These are phyloP conservation scores for Brettanomyces nanus DNA, from an alignment of 805 yeast genomes.

Conservation along the genomic window DNA sequence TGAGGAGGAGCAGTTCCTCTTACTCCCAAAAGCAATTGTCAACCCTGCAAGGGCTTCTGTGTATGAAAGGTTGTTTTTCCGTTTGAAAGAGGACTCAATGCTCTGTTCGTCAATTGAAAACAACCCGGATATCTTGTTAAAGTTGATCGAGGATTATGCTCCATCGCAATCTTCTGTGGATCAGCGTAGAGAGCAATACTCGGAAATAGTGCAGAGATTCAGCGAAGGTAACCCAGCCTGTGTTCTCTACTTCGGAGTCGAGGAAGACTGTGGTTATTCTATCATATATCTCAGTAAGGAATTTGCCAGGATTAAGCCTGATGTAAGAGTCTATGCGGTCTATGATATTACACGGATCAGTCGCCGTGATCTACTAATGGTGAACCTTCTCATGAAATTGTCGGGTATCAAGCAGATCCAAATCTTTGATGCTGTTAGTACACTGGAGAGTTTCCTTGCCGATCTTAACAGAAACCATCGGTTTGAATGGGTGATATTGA, in stretches of 20 bases:
- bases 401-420: slow-evolving; percentile 13
- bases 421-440: slow-evolving; percentile 2
- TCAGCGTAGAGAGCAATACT: slow-evolving; percentile 2
- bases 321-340: slow-evolving; percentile 12
- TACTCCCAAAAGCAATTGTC: background rate
- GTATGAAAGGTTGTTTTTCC: slow-evolving; percentile 1
- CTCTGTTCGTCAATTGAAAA: slow-evolving; percentile 8
- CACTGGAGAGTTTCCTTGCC: background rate
- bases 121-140: slow-evolving; percentile 15
- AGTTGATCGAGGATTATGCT: slow-evolving; percentile 14
- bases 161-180: slow-evolving; percentile 2
- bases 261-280: slow-evolving; percentile 17
- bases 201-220: slow-evolving; percentile 3
- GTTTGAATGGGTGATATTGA: slow-evolving; percentile 16
- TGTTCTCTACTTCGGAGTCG: slow-evolving; percentile 12
- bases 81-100: slow-evolving; percentile 3
- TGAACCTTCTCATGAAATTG: slow-evolving; percentile 12
- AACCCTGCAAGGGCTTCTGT: background rate
- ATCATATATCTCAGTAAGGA: slow-evolving; percentile 12
- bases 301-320: slow-evolving; percentile 9
- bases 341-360: slow-evolving; percentile 6
- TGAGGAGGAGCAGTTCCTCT: background rate
- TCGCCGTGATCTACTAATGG: slow-evolving; percentile 6
- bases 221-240: slow-evolving; percentile 8
- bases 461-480: background rate